Base-by-base conservation (phyloP, 306 rosid species). In the Calophaca sinica region DNA sequence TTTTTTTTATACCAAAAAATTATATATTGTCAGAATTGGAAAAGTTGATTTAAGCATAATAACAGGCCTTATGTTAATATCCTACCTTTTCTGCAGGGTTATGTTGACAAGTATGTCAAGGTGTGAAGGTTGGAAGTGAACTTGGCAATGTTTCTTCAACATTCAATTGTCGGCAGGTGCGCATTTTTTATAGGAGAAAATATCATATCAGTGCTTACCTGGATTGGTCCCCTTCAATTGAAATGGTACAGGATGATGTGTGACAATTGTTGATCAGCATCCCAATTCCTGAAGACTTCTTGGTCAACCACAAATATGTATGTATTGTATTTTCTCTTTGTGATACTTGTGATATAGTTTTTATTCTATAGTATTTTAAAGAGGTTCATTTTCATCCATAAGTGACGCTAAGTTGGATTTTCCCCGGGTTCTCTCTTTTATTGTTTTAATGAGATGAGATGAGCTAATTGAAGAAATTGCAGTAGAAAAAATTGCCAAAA, bases 51-150 rank as follows among this genome's bases (percentile, higher is more conserved):
- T 52, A 45, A 61, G 14, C 29, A 31, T 45, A 59, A 61, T 53
- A 28, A 8, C 38, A 35, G 29, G 29, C 62, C 28, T 9, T 31
- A 31, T 12, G 26, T 63, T 79, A 53, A 38, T 32, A 29, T 61
- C 28, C 70, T 54, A 46, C 57, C 9, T 71, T 67, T 75, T 82
- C 36, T 83, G 75, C 91, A 91, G 96, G 96, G 96, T 72, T 91
- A 91, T 80, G 97, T 91, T 59, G 96, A 91, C 50, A 91, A 91
- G 82, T 91, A 84, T 75, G 94, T 91, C 72, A 88, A 91, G 81
- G 83, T 79, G 35, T 91, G 81, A 81, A 54, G 52, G 28, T 29
- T 13, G 74, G 48, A 52, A 33, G 73, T 50, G 54, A 49, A 49
- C 45, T 11, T 64, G 61, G 41, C 38, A 36, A 42, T 58, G 52